Base-by-base conservation (phyloP, 2,329 filamentous ascomycete species). In the Coccinonectria pachysandricola region DNA sequence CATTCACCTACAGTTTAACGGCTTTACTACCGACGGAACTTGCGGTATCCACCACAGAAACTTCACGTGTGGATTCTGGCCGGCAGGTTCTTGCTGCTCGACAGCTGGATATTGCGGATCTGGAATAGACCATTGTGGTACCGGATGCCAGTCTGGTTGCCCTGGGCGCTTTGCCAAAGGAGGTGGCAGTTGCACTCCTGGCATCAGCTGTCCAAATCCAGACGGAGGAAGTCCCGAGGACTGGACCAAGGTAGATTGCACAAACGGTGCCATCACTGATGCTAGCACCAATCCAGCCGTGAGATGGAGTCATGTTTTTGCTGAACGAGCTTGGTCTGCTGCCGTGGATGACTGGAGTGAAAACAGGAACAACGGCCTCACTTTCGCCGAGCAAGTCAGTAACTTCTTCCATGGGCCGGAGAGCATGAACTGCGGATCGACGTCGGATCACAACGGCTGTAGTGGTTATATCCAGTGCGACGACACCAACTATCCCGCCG, bases 71-170 rank as follows among this genome's bases (percentile, higher is more conserved):
- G 10, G 13, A 18, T 1, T 35, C 4, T 4, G 30, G 33, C 1
- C n/a, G n/a, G n/a, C n/a, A n/a, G n/a, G n/a, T n/a, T 23, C 26
- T 8, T 36, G 33, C 10, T 36, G 33, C 5, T 36, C 33, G 5
- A n/a, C 16, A 4, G 10, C 24, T 5, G 33, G 17, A 3, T 34
- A 19, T 8, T 34, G 34, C 5, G 27, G 31, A 3, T 31, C 22
- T 8, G 17, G 19, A 5, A 7, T 6, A 3, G 18, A 6, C 10
- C 31, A 33, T 21, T 33, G 31, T 18, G 27, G 27, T 6, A 12
- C 15, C 0, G 31, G 27, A 8, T 33, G 31, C 15, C 31, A 33
- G 18, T n/a, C n/a, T n/a, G n/a, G n/a, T n/a, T n/a, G n/a, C n/a
- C n/a, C n/a, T n/a, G n/a, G n/a, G n/a, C n/a, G n/a, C n/a, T n/a